These are phyloP conservation scores for Phytophthora sansomeana DNA, from an alignment of 352 stramenopile species.

Conservation along the genomic window DNA sequence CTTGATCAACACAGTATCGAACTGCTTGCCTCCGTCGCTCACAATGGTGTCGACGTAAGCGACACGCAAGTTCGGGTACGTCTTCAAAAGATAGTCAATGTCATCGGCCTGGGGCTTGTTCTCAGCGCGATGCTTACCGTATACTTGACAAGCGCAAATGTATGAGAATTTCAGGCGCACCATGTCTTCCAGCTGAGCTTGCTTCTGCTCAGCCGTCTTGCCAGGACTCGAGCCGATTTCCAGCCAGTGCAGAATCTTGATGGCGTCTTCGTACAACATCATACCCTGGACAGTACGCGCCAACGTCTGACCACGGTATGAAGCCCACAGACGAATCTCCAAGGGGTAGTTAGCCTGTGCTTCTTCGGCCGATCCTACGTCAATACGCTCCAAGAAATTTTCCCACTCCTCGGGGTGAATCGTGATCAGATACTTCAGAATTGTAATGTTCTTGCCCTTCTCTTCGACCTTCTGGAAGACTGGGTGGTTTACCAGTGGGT, in stretches of 20 bases:
- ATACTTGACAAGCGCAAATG: conserved; percentile 87
- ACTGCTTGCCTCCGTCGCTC: conserved; percentile 46
- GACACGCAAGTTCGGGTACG: conserved; percentile 82
- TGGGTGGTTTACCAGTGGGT: conserved; percentile 74
- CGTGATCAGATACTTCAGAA: conserved; percentile 83
- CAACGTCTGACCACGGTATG: conserved; percentile 79
- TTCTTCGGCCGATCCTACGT: conserved; percentile 70
- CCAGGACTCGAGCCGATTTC: conserved; percentile 77
- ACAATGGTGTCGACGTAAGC: conserved; percentile 81
- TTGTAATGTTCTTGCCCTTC: conserved; percentile 81
- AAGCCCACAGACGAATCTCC: conserved; percentile 82
- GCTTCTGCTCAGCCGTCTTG: conserved; percentile 76
- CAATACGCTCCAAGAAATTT: conserved; percentile 82
- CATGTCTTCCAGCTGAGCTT: conserved; percentile 81
- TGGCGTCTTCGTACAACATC: conserved; percentile 86
- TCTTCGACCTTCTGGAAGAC: conserved; percentile 82
- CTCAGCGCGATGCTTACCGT: conserved; percentile 79
- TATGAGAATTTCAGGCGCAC: conserved; percentile 86
- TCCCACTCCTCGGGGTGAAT: conserved; percentile 84
- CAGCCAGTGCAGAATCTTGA: conserved; percentile 86
- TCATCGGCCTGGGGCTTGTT: conserved; percentile 72
- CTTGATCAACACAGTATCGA: conserved; percentile 79
- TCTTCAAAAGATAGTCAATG: conserved; percentile 80
- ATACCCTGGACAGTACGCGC: conserved; percentile 82
- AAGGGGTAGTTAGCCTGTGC: conserved; percentile 67